A percentile compares a stretch with the other conserved stretches of the same genome.
phyloP scores from a whole-genome alignment of 306 rosid species.

The Mimosa bimucronata region DNA sequence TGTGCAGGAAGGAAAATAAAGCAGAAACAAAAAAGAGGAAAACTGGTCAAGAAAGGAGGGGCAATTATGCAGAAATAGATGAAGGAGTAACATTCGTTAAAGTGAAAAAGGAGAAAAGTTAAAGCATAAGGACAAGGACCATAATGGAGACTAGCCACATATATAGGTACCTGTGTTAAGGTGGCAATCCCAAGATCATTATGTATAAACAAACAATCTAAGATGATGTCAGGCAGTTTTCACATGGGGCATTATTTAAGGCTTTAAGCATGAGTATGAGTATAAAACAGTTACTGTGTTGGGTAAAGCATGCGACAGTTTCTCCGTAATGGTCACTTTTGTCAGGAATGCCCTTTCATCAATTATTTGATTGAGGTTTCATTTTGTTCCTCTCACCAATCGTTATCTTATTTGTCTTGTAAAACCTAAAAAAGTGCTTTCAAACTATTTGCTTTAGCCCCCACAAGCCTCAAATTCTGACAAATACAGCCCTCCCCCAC shows the following conservation, averaged over 20 bases:
- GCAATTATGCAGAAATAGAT: neutral
- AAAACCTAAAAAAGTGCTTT: conserved; percentile 27
- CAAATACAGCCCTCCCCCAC: conserved; percentile 32
- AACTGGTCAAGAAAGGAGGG: neutral
- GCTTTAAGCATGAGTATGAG: conserved; percentile 31
- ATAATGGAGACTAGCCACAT: neutral
- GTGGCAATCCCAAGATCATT: conserved; percentile 67
- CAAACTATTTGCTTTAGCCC: conserved; percentile 24
- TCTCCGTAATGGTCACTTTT: conserved; percentile 87
- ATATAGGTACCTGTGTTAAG: conserved; percentile 40
- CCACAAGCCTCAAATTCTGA: conserved; percentile 40
- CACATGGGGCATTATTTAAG: conserved; percentile 58
- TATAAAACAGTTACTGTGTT: conserved; percentile 44
- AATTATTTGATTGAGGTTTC: conserved; percentile 53
- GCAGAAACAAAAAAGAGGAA: neutral
- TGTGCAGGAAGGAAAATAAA: neutral
- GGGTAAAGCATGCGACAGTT: conserved; percentile 92
- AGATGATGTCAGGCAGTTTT: conserved; percentile 54
- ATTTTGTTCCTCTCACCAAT: conserved; percentile 34
- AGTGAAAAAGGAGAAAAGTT: conserved; percentile 58
- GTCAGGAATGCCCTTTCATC: conserved; percentile 39
- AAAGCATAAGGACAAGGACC: conserved; percentile 54
- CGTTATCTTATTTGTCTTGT: conserved; percentile 59
- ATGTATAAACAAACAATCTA: conserved; percentile 19
- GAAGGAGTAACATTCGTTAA: conserved; percentile 40